Evolutionary conservation across 768 basidiomycete genomes (phyloP).

Genomic region (Lactarius sp.): DNA sequence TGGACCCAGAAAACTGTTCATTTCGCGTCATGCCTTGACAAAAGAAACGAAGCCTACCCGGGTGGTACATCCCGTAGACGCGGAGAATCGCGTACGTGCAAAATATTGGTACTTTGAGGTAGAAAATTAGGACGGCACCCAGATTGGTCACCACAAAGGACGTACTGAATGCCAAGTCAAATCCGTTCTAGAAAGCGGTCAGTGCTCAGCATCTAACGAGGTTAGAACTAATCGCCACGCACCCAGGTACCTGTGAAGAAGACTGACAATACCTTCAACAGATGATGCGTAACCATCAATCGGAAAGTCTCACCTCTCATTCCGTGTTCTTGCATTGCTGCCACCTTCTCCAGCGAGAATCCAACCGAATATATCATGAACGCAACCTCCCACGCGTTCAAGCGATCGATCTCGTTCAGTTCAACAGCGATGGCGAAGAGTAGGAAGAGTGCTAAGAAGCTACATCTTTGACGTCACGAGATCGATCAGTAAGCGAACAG

Average conservation of each 20-base stretch:
- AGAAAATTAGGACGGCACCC: not conserved
- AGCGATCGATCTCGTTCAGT: slow-evolving; percentile 49
- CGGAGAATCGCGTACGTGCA: slow-evolving; percentile 72
- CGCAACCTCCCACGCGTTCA: slow-evolving; percentile 62
- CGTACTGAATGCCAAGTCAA: slow-evolving; percentile 85
- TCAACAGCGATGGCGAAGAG: slow-evolving; percentile 80
- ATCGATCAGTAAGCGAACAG: not conserved
- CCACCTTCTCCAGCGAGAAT: slow-evolving; percentile 87
- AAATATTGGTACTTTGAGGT: slow-evolving; percentile 63
- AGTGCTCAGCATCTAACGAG: not conserved
- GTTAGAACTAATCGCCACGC: slow-evolving; percentile 22
- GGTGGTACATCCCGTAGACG: slow-evolving; percentile 67
- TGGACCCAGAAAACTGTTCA: slow-evolving; percentile 10
- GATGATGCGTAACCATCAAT: not conserved
- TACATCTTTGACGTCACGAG: slow-evolving; percentile 30
- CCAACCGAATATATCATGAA: slow-evolving; percentile 82
- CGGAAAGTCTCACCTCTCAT: slow-evolving; percentile 56
- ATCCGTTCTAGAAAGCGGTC: slow-evolving; percentile 63
- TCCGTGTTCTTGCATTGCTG: slow-evolving; percentile 94
- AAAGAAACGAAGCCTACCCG: slow-evolving; percentile 41
- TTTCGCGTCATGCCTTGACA: not conserved
- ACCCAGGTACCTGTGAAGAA: slow-evolving; percentile 87
- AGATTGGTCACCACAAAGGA: slow-evolving; percentile 11
- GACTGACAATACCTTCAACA: slow-evolving; percentile 39
- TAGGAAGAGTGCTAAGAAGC: slow-evolving; percentile 76